Evolutionary conservation across 1,139 yeast genomes (phyloP), one percentile per base, ranked within the genome.

Genomic region (Blastobotrys ciferrii): DNA sequence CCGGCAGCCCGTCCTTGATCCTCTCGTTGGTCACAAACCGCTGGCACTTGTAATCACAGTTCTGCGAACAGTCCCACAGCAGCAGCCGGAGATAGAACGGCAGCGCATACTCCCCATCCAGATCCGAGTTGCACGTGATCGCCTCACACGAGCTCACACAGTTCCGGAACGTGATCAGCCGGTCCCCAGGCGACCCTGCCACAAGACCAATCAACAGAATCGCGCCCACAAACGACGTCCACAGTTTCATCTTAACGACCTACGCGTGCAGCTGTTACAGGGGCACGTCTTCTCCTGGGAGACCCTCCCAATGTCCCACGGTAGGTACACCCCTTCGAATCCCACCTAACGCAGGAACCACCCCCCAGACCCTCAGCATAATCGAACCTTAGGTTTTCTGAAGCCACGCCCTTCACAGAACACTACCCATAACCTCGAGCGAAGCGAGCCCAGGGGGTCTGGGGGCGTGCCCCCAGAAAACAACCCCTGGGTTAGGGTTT

Each of bases 21-120:
- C 96, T 72, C 42, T 75, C 70, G 1, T 61, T 58, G 0, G 96
- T 89, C 41, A 91, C 73, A 13, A 78, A 65, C 51, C 87, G 80
- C 65, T 92, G 98, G 64, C 98, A 92, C 57, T 81, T 84, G 67
- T 92, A 92, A 67, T 92, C 98, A 67, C 98, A 92, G 63, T 92
- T 84, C 42, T 82, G 78, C 7, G 70, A 69, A 64, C 98, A 91
- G 50, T 80, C 78, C 98, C 98, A 92, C 2, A 75, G 73, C 13
- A 89, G 63, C 2, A 78, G 52, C 39, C 69, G 65, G 45, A 85
- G 68, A 50, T 74, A 66, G 13, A 63, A 52, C 0, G 81, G 71
- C 25, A 81, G 59, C 0, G 77, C 76, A 51, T 67, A 59, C 12
- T 59, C 48, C 14, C 66, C 71, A 2, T 57, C 58, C 15, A 25